Conservation (phyloP, 129 eudicot genomes). For the Chrysanthemum seticuspe region DNA sequence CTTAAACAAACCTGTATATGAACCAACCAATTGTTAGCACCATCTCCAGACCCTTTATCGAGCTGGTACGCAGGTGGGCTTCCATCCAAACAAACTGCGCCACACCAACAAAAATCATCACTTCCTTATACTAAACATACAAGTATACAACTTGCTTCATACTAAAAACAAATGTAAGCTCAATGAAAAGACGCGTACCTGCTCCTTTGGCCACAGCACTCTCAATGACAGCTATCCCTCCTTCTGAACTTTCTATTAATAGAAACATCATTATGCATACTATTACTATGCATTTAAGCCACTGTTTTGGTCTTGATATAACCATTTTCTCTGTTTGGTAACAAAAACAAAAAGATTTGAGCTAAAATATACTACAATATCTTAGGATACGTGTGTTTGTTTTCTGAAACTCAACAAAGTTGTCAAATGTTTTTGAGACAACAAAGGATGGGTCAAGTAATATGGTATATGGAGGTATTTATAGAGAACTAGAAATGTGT, state of each 20-base stretch:
- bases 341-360: background rate
- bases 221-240: conserved; percentile 25
- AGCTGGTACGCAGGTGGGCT: conserved; percentile 57
- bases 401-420: conserved; percentile 15
- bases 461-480: conserved; percentile 19
- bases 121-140: background rate
- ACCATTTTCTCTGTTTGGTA: conserved; percentile 10
- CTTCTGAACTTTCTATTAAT: conserved; percentile 22
- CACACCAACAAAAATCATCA: conserved; percentile 1
- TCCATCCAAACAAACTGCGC: conserved; percentile 63
- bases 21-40: conserved; percentile 54
- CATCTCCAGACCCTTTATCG: conserved; percentile 43
- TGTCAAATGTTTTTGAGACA: background rate
- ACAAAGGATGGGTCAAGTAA: conserved; percentile 28
- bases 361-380: too few relatives aligned
- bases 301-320: background rate
- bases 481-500: conserved; percentile 10
- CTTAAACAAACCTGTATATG: conserved; percentile 46
- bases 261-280: conserved; percentile 23
- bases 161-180: background rate
- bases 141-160: background rate
- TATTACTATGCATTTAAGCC: conserved; percentile 14
- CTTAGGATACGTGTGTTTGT: background rate
- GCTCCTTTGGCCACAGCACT: conserved; percentile 48
- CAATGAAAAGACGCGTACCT: conserved; percentile 25